These are phyloP conservation scores for Metschnikowia similis DNA, from an alignment of 805 yeast species.

Conservation along the genomic window DNA sequence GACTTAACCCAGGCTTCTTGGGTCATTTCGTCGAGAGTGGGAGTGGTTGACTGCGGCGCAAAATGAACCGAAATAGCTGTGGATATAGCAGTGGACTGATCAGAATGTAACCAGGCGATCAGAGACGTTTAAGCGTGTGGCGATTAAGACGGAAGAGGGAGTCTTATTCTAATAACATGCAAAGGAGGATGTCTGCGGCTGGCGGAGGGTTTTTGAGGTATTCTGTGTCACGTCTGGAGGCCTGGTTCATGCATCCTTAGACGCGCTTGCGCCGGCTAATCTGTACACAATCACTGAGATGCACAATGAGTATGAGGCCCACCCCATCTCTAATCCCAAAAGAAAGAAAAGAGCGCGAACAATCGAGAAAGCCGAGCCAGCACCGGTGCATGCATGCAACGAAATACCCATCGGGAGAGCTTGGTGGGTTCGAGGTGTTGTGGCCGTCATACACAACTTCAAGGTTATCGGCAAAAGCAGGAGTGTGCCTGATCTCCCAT, in stretches of 20 bases:
- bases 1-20: constrained; percentile 35
- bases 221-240: constrained; percentile 1
- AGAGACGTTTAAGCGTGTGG: neutral
- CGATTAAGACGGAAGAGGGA: neutral
- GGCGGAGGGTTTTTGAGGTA: neutral
- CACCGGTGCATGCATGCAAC: neutral
- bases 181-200: neutral
- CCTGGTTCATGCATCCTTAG: neutral
- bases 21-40: constrained; percentile 2
- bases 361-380: neutral
- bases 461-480: no score
- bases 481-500: no score
- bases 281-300: neutral
- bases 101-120: neutral
- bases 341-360: neutral
- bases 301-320: neutral
- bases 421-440: neutral
- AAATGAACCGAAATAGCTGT: neutral
- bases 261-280: constrained; percentile 2
- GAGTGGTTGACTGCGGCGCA: neutral
- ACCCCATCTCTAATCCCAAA: neutral
- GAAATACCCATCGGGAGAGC: neutral
- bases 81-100: neutral
- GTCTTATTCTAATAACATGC: neutral
- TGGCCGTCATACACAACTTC: neutral